Base-by-base conservation (phyloP, 345 rosid genomes). In the Leavenworthia alabamica region DNA sequence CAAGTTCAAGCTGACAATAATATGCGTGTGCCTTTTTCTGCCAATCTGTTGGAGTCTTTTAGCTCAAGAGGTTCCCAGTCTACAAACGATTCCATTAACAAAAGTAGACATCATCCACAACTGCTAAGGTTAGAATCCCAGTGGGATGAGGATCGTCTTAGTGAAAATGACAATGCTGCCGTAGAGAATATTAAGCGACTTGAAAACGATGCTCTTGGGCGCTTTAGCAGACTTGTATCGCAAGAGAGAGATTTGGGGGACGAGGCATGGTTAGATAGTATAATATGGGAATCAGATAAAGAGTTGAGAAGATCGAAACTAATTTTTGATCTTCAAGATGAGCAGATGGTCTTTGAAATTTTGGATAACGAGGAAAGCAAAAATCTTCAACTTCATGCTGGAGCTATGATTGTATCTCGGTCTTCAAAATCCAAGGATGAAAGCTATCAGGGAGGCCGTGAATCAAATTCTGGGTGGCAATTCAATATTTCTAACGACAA, bases 401-500 rank as follows among this genome's bases (percentile, higher is more conserved):
- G 91, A 65, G 94, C 99, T 56, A 89, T 89, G 99, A 74, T 89
- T 40, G 75, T 89, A 54, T 74, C 82, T 49, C 79, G 73, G 51
- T 75, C 92, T 41, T 43, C 64, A 41, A 80, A 85, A 52, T 71
- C 83, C 60, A 78, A 67, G 26, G 68, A 49, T 52, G 67, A 39
- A 60, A 80, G 57, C 63, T 75, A 77, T 75, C 72, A 56, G 43
- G 88, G 83, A 75, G 68, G 54, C 39, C 77, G 52, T 65, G 83
- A 78, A 61, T 65, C 75, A 71, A 76, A 75, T 41, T 56, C 79
- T 77, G 81, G 85, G 70, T 83, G 96, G 91, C 82, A 81, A 62
- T 89, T 92, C 72, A 85, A 93, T 80, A 89, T 93, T 77, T 84
- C 96, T 31, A 93, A 93, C 75, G 99, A 93, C 79, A 77, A 83